phyloP scores from a whole-genome alignment of 2,329 filamentous ascomycete genomes.

The Coccinonectria pachysandricola region DNA sequence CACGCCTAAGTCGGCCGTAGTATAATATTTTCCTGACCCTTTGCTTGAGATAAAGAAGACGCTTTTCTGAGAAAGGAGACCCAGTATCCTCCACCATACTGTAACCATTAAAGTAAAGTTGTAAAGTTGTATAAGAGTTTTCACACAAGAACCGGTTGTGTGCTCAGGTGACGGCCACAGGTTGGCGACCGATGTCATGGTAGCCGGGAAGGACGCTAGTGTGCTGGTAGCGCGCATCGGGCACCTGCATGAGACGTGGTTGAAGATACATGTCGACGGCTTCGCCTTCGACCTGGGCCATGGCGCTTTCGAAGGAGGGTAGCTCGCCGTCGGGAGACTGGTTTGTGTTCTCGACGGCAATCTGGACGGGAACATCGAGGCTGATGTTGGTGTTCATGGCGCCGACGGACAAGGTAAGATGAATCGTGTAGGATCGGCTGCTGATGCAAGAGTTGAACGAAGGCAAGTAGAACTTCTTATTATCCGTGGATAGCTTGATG shows the following conservation, averaged over 20 bases:
- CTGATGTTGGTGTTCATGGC: slow-evolving; percentile 33
- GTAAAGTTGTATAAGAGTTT: background rate
- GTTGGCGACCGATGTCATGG: slow-evolving; percentile 20
- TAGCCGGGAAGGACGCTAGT: slow-evolving; percentile 30
- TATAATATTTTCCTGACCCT: slow-evolving; percentile 8
- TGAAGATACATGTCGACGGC: slow-evolving; percentile 33
- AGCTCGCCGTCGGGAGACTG: slow-evolving; percentile 25
- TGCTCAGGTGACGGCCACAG: no score
- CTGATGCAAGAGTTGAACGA: slow-evolving; percentile 49
- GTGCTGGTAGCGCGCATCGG: slow-evolving; percentile 22
- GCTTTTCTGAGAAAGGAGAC: slow-evolving; percentile 7
- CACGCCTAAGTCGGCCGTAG: slow-evolving; percentile 6
- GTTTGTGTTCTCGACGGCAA: slow-evolving; percentile 33
- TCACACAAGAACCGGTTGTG: no score
- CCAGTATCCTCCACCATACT: slow-evolving; percentile 12
- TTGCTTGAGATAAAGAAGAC: no score
- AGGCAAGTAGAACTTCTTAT: slow-evolving; percentile 42
- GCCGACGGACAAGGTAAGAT: slow-evolving; percentile 33
- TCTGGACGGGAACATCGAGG: slow-evolving; percentile 39
- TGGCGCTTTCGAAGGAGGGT: slow-evolving; percentile 40
- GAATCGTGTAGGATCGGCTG: slow-evolving; percentile 44
- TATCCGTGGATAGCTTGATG: slow-evolving; percentile 34
- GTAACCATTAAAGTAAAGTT: slow-evolving; percentile 9
- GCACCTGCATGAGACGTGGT: slow-evolving; percentile 29
- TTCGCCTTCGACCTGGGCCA: slow-evolving; percentile 31